A percentile compares a stretch with the other conserved stretches of the same genome.
phyloP scores from a whole-genome alignment of 108 stramenopile species.

The Cyclostephanos invisitatus region DNA sequence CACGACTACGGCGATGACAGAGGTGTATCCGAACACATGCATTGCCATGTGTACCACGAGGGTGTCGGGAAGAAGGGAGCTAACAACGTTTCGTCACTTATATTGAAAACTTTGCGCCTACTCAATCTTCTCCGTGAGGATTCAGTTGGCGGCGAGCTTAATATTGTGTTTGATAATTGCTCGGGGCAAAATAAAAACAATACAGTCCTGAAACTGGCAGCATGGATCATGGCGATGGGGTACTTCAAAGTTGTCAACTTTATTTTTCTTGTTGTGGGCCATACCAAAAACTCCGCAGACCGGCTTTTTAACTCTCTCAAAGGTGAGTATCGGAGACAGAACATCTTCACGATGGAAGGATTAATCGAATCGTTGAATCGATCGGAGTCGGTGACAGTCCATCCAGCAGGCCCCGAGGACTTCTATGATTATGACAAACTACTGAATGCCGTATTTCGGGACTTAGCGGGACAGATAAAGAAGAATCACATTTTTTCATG shows the following conservation, averaged over 20 bases:
- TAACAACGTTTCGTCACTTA: too few relatives aligned
- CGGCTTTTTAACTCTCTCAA: too few relatives aligned
- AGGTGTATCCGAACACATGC: neutral
- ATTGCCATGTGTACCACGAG: neutral
- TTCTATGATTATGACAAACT: neutral
- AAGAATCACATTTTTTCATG: conserved; percentile 11
- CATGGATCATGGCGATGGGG: conserved; percentile 10
- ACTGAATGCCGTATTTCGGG: neutral
- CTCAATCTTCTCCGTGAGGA: conserved; percentile 6
- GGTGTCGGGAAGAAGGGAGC: neutral
- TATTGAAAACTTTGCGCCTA: conserved; percentile 7
- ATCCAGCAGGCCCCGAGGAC: neutral
- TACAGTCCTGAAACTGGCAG: conserved; percentile 14
- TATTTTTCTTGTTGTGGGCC: conserved; percentile 14
- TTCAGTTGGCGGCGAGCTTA: too few relatives aligned
- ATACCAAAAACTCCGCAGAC: conserved; percentile 14
- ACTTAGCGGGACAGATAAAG: neutral
- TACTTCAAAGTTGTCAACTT: conserved; percentile 15
- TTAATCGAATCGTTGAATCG: neutral
- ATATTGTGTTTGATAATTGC: too few relatives aligned
- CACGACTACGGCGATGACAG: too few relatives aligned
- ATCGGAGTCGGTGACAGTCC: neutral
- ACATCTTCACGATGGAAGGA: conserved; percentile 7
- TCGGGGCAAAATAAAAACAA: too few relatives aligned
- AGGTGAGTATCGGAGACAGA: too few relatives aligned